Base-by-base conservation (phyloP, 805 yeast genomes). In the Blastobotrys chiropterorum region DNA sequence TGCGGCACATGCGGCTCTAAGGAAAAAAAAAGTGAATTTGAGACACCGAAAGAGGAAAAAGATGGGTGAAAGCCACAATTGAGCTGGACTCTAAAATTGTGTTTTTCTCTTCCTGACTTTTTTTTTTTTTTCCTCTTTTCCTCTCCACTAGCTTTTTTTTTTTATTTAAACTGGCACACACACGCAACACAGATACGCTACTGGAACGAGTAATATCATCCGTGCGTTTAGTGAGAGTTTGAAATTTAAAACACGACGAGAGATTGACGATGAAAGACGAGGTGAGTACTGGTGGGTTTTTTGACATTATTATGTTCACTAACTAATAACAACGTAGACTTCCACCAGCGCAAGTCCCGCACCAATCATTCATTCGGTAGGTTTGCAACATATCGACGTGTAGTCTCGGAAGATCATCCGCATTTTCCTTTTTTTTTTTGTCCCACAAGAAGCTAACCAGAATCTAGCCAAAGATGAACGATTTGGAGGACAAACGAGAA, bases 401-500 rank as follows among this genome's bases (percentile, higher is more conserved):
- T 26, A 26, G 5, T 11, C 34, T 26, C 34, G 34, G n/a, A n/a
- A n/a, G n/a, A n/a, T n/a, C n/a, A n/a, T n/a, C n/a, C n/a, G n/a
- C n/a, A n/a, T 15, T 38, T 38, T 38, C 15, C 15, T 15, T 38
- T 38, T 26, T 26, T 26, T 26, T 26, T 26, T 26, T 26, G 34
- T 26, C 11, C n/a, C n/a, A n/a, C n/a, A n/a, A n/a, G n/a, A n/a
- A n/a, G n/a, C n/a, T n/a, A n/a, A n/a, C n/a, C n/a, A n/a, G 11
- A 26, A 5, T 6, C 34, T 26, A 6, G 8, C 11, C 8, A 26
- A 6, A 40, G 40, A 15, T 30, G 22, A 39, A n/a, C n/a, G 38
- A 26, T n/a, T 21, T 16, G n/a, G 41, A 39, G 3, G 56, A 58
- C 31, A 54, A 52, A 45, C 30, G 46, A 8, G 16, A 51, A 30